Evolutionary conservation across 2,329 filamentous ascomycete species (phyloP), one percentile per base, ranked within the genome.

Genomic region (Fusarium phyllophilum): DNA sequence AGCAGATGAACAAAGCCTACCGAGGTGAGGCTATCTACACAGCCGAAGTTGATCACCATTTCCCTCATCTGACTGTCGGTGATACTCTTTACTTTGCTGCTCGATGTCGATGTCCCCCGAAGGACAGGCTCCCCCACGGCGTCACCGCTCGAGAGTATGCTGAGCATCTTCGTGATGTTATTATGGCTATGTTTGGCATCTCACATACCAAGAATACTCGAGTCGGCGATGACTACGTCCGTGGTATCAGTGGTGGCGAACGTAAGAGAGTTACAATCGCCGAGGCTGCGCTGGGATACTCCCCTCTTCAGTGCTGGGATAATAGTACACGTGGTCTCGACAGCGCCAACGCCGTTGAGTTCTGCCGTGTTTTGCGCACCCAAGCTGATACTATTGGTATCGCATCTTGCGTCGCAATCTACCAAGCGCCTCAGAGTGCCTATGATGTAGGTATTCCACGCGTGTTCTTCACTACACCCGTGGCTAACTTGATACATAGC

Each of bases 11-110:
- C 81, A 89, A 88, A 8, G 86, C 88, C 56, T 94, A 94, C 83
- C 89, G 92, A 26, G 93, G 94, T 60, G 93, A 96, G 82, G 92
- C 92, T 57, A 94, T 95, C 78, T 96, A 95, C 83, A 94, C 92
- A 0, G 92, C 92, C 49, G 93, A 95, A 81, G 91, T 93, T 31
- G 94, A 96, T 79, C 90, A 92, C 6, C 92, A 94, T 81, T 94
- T 94, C 77, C 92, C 92, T 8, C 88, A 90, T 81, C 82, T 95
- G 74, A 91, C 89, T 3, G 93, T 95, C 18, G 92, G 92, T 55
- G 91, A 95, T 73, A 95, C 93, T 0, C 85, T 95, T 14, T 90
- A 89, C 61, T 95, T 95, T 70, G 93, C 93, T 17, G 92, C 93
- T 11, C 85, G 88, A 26, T 91, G 92, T 8, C 87, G 91, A 51